Evolutionary conservation across 2,329 filamentous ascomycete genomes (phyloP), one percentile per base, ranked within the genome.

Genomic region (Epichloe sp.): DNA sequence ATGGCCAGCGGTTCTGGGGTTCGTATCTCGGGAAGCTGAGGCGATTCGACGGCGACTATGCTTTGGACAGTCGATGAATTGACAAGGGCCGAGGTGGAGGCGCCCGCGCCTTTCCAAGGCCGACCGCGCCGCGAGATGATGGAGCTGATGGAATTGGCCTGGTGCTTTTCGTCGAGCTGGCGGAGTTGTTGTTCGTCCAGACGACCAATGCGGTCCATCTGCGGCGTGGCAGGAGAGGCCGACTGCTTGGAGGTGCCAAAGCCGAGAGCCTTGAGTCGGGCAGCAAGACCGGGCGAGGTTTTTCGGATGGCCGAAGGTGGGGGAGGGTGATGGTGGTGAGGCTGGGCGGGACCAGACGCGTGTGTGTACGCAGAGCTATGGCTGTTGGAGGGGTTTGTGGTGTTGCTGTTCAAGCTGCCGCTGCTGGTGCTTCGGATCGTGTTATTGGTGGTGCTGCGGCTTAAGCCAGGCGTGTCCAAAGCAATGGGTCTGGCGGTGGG

Each of bases 101-200:
- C 59, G 63, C 78, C 76, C 63, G 78, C 75, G 64, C 80, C 82
- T 71, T 79, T 86, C 85, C 85, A 88, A 59, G 83, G 78, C 62
- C 81, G 80, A 63, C 84, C 84, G 60, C 82, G 77, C 62, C 82
- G 76, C 65, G 82, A 74, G 59, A 86, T 71, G 57, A 71, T 56
- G 71, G 71, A 55, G 62, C 62, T 57, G 63, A 63, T 56, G 23
- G 77, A 78, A 62, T 73, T 72, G 53, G 79, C 76, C 57, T 77
- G 76, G 63, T 86, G 82, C 35, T 52, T 49, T 34, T 79, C 72
- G 69, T 89, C 84, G 59, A 88, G 76, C 60, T 81, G 75, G 58
- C 80, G 77, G 52, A 88, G 74, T 60, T 87, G 83, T 57, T 82
- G 74, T 65, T 87, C 81, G 59, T 84, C 75, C 50, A 88, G 79